Evolutionary conservation across 2,329 filamentous ascomycete species (phyloP).

Genomic region (Xylariaceae sp.): DNA sequence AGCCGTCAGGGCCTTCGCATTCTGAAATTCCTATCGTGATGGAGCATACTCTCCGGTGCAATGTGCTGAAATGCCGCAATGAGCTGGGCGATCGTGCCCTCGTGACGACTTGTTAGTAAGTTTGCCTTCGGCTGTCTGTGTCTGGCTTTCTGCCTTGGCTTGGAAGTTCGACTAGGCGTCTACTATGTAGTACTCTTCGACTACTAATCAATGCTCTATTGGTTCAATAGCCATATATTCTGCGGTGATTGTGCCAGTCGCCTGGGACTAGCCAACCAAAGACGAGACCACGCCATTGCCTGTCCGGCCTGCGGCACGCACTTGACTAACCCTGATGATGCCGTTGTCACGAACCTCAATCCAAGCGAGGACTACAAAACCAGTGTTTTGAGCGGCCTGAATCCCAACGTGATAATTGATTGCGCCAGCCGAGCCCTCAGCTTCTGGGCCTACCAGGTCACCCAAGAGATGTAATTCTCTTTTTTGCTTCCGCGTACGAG

Average conservation of each 20-base stretch:
- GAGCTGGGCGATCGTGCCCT: constrained; percentile 66
- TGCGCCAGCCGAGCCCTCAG: constrained; percentile 72
- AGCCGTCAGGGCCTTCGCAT: constrained; percentile 1
- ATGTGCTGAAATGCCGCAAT: constrained; percentile 68
- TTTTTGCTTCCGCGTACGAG: constrained; percentile 23
- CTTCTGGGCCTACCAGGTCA: constrained; percentile 84
- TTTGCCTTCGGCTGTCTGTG: background rate
- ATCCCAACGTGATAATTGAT: constrained; percentile 77
- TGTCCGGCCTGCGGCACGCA: constrained; percentile 73
- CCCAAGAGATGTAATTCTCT: constrained; percentile 66
- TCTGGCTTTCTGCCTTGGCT: background rate
- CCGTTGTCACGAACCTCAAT: constrained; percentile 63
- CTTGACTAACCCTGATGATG: constrained; percentile 68
- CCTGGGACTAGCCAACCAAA: constrained; percentile 54
- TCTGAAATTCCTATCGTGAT: constrained; percentile 41
- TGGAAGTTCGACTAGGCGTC: background rate
- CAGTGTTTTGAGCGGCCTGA: constrained; percentile 75
- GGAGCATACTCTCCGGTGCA: constrained; percentile 74
- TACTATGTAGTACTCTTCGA: background rate
- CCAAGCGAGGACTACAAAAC: constrained; percentile 88
- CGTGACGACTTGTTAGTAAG: constrained; percentile 81
- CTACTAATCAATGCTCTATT: background rate
- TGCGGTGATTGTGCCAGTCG: constrained; percentile 67
- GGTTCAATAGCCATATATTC: constrained; percentile 66
- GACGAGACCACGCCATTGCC: constrained; percentile 43